A percentile compares a stretch with the other conserved stretches of the same genome.
Conservation (phyloP, 2,329 filamentous ascomycete genomes). For the Magnaporthiopsis rhizophila region DNA sequence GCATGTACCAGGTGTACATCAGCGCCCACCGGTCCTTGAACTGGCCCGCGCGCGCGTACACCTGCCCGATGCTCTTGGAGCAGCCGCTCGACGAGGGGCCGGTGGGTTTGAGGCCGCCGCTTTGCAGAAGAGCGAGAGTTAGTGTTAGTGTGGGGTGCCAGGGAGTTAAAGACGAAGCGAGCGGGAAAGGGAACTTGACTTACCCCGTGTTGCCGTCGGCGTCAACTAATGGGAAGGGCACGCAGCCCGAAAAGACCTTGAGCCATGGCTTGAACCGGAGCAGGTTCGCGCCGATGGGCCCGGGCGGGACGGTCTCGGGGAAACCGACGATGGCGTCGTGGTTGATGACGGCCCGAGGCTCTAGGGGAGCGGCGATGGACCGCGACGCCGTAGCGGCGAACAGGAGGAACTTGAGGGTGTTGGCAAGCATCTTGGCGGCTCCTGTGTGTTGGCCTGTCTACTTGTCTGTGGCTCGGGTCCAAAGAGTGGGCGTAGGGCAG, state of each 20-base stretch:
- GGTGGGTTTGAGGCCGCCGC: constrained; percentile 26
- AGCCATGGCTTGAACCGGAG: constrained; percentile 49
- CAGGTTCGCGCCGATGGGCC: constrained; percentile 37
- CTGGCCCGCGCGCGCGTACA: constrained; percentile 25
- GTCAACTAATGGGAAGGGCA: constrained; percentile 55
- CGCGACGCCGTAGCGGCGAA: neutral
- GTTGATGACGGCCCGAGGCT: constrained; percentile 18
- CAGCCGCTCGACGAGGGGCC: constrained; percentile 24
- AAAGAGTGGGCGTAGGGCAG: too few species aligned
- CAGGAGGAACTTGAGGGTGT: constrained; percentile 1
- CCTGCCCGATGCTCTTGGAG: constrained; percentile 26
- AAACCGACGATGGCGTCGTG: constrained; percentile 40
- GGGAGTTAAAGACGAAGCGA: neutral
- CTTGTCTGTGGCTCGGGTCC: too few species aligned
- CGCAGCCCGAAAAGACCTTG: constrained; percentile 49
- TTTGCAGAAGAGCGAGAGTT: constrained; percentile 8
- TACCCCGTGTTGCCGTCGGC: constrained; percentile 48
- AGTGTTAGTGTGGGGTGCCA: neutral
- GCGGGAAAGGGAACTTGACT: constrained; percentile 11
- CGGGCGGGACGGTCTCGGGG: constrained; percentile 39
- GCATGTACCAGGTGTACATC: constrained; percentile 38
- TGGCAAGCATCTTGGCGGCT: neutral
- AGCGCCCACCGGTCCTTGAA: constrained; percentile 25
- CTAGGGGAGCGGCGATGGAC: constrained; percentile 9
- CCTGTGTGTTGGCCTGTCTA: neutral